Percentiles rank a stretch among this genome's conserved stretches.
phyloP scores from a whole-genome alignment of 129 eudicot species.

The Flaveria bidentis region DNA sequence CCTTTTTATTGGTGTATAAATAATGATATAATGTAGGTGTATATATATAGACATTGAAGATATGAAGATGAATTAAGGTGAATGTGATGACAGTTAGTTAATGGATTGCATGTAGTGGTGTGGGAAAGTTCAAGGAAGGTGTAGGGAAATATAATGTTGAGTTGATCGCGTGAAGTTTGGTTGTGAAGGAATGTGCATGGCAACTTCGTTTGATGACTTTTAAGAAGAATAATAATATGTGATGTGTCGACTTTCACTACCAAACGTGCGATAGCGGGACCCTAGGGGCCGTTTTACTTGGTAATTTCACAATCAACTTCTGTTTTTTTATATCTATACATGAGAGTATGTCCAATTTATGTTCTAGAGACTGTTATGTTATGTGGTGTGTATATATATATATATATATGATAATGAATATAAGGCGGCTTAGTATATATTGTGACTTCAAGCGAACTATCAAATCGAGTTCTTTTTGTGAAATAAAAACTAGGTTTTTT shows the following conservation, averaged over 20 bases:
- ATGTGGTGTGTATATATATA: too few relatives aligned
- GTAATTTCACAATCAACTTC: background rate
- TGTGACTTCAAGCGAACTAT: too few relatives aligned
- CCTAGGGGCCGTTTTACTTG: background rate
- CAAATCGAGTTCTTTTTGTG: too few relatives aligned
- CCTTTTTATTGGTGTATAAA: background rate
- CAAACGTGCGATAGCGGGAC: background rate
- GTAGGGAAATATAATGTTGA: background rate
- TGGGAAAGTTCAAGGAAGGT: slow-evolving; percentile 39
- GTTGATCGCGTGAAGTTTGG: slow-evolving; percentile 35
- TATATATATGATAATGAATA: too few relatives aligned
- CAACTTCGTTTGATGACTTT: slow-evolving; percentile 49
- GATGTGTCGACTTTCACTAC: background rate
- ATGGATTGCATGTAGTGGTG: background rate
- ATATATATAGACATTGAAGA: background rate
- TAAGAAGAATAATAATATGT: background rate
- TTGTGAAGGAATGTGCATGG: slow-evolving; percentile 66
- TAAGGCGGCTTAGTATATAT: too few relatives aligned
- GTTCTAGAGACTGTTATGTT: too few relatives aligned
- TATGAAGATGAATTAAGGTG: background rate
- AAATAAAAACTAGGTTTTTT: too few relatives aligned
- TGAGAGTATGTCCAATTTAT: too few relatives aligned
- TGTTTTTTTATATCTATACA: too few relatives aligned
- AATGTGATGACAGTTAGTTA: background rate
- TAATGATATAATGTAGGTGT: background rate